Evolutionary conservation across 495 filamentous ascomycete species (phyloP).

Genomic region (Wilcoxina mikolae): DNA sequence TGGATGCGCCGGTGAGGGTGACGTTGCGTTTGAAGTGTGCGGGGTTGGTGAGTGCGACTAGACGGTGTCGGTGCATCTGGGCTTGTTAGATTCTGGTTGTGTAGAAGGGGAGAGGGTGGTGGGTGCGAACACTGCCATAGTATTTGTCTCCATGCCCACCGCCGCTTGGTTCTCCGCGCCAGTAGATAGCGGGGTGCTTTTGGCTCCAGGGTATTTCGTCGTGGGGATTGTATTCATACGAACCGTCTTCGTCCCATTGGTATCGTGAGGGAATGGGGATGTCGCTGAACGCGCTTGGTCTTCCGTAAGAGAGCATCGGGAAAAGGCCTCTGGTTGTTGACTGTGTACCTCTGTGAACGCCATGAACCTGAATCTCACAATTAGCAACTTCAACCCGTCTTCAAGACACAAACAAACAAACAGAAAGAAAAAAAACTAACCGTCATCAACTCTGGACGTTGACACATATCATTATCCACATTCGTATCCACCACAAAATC

Average conservation of each 20-base stretch:
- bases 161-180: conserved; percentile 88
- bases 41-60: conserved; percentile 19
- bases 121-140: conserved; percentile 17
- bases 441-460: conserved; percentile 16
- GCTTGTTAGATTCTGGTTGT: not conserved
- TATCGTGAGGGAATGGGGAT: conserved; percentile 21
- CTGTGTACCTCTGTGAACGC: conserved; percentile 13
- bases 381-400: not conserved
- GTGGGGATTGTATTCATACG: conserved; percentile 59
- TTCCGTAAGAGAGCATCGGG: conserved; percentile 20
- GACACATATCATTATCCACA: conserved; percentile 19
- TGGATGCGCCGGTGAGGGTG: conserved; percentile 9
- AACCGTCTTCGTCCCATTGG: conserved; percentile 68
- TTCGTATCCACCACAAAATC: not conserved
- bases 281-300: conserved; percentile 20
- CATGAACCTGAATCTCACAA: conserved; percentile 11
- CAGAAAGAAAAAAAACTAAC: not conserved
- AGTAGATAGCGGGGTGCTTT: conserved; percentile 68
- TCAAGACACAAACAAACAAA: not conserved
- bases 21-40: conserved; percentile 7
- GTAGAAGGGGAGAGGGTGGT: not conserved
- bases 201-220: conserved; percentile 57
- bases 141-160: conserved; percentile 34
- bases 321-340: conserved; percentile 18
- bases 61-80: conserved; percentile 25